Percentiles rank a stretch among this genome's conserved stretches.
Conservation (phyloP, 2,329 filamentous ascomycete genomes). For the Penicillium sp. region DNA sequence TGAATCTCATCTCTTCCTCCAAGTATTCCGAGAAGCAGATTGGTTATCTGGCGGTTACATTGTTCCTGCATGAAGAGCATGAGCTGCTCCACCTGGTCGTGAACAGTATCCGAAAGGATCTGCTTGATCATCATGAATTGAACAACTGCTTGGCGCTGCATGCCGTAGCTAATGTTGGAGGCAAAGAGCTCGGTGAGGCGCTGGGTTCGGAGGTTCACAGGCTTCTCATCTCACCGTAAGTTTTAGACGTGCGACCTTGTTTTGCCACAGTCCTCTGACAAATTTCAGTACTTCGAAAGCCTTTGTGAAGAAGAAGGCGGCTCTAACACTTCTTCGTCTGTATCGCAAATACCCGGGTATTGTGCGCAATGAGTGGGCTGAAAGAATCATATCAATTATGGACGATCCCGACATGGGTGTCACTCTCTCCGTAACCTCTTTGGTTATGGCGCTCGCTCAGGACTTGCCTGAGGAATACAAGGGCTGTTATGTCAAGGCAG, state of each 20-base stretch:
- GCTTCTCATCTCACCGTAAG: slow-evolving; percentile 89
- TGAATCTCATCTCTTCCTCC: slow-evolving; percentile 92
- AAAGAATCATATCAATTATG: slow-evolving; percentile 98
- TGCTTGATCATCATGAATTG: slow-evolving; percentile 92
- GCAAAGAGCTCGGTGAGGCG: slow-evolving; percentile 95
- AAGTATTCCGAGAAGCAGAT: slow-evolving; percentile 99
- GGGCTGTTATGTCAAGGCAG: slow-evolving; percentile 91
- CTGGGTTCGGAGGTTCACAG: slow-evolving; percentile 89
- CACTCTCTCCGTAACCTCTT: slow-evolving; percentile 88
- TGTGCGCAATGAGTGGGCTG: slow-evolving; percentile 94
- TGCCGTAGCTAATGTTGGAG: slow-evolving; percentile 96
- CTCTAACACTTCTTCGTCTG: slow-evolving; percentile 84
- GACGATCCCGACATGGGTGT: slow-evolving; percentile 94
- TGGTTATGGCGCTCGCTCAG: slow-evolving; percentile 92
- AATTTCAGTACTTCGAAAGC: slow-evolving; percentile 75
- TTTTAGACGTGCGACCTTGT: slow-evolving; percentile 34
- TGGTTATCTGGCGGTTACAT: slow-evolving; percentile 93
- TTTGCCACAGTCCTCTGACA: slow-evolving; percentile 30
- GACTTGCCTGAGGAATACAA: slow-evolving; percentile 94
- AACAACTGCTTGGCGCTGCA: slow-evolving; percentile 97
- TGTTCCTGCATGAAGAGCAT: slow-evolving; percentile 96
- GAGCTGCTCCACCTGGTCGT: slow-evolving; percentile 94
- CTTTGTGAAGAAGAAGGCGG: slow-evolving; percentile 99
- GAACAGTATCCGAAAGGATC: slow-evolving; percentile 96
- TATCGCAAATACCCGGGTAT: slow-evolving; percentile 95